Base-by-base conservation (phyloP, 495 filamentous ascomycete genomes). In the Geopyxis carbonaria region DNA sequence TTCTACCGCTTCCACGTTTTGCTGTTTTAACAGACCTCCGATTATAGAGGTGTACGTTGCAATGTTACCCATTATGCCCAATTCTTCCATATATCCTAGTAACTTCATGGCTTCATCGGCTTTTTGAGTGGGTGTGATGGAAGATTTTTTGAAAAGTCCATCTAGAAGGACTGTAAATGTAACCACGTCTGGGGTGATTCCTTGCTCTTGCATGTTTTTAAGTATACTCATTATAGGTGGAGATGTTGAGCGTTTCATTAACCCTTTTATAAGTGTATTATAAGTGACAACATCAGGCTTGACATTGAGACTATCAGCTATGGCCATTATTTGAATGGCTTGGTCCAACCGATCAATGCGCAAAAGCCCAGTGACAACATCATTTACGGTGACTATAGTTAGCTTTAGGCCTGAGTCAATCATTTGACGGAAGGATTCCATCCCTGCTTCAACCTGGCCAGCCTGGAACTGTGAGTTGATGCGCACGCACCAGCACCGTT, bases 11-110 rank as follows among this genome's bases (percentile, higher is more conserved):
- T 51, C 25, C 16, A 61, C 47, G 46, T 73, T 68, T 32, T 56
- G 49, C 15, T 53, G 44, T 23, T 56, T 44, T 2, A 83, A 64
- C 1, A 86, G 57, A 10, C 66, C 56, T 54, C 78, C 66, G 28
- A 86, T 66, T 38, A 80, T 62, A 36, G 70, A 69, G 46, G 62
- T 66, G 57, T 77, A 86, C 10, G 65, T 66, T 31, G 67, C 56
- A 25, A 62, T 46, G 51, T 73, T 79, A 10, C 64, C 57, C 23
- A 61, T 40, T 7, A 85, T 55, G 14, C 69, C 70, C 6, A 57
- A 50, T 1, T 46, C 40, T 29, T 72, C 59, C 61, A 81, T 69
- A 3, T 67, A 59, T 2, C 36, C 34, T 22, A 84, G 57, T 24
- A 79, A 43, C 10, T 44, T 22, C 25, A 57, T 34, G 22, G 73